These are phyloP conservation scores for Trichophyton simii DNA, from an alignment of 2,329 filamentous ascomycete species.

Conservation along the genomic window DNA sequence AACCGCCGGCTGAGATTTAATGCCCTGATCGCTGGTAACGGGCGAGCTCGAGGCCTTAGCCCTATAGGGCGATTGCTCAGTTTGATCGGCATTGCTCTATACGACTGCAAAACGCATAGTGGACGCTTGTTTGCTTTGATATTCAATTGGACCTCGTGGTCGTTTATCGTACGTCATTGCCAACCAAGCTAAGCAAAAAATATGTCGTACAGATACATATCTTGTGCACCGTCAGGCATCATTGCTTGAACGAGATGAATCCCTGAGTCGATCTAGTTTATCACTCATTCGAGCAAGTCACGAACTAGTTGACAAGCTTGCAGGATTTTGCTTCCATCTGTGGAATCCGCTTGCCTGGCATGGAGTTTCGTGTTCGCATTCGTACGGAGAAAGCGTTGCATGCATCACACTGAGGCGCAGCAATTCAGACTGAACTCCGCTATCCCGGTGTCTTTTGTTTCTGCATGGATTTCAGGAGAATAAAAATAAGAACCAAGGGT, in stretches of 20 bases:
- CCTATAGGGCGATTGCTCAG: not conserved
- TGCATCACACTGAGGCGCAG: not conserved
- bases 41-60: not conserved
- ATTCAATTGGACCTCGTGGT: not conserved
- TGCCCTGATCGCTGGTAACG: not conserved
- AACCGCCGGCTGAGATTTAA: not conserved
- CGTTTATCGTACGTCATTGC: not conserved
- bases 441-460: not conserved
- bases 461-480: not conserved
- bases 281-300: not conserved
- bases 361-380: not conserved
- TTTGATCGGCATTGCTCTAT: not conserved
- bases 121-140: not conserved
- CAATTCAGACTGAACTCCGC: not conserved
- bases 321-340: not conserved
- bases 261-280: not conserved
- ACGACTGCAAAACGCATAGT: not conserved
- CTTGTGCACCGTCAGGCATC: not conserved
- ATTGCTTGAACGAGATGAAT: not conserved
- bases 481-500: not conserved
- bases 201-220: not conserved
- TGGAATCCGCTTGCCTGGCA: not conserved
- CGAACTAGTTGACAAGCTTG: not conserved
- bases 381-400: not conserved
- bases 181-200: not conserved